A percentile compares a stretch with the other conserved stretches of the same genome.
Conservation (phyloP, 768 basidiomycete species). For the Trametes gibbosa region DNA sequence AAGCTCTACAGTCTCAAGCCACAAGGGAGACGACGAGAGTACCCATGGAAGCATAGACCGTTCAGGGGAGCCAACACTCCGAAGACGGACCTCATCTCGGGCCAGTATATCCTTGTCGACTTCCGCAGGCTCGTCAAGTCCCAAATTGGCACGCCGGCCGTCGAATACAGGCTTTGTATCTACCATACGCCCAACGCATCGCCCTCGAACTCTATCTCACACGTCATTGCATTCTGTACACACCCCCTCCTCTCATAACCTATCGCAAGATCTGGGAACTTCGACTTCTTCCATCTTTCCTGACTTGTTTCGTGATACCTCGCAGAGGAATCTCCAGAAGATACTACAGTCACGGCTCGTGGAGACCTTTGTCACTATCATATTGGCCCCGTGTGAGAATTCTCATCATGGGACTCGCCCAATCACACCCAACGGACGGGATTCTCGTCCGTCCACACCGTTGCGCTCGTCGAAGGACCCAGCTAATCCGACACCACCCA, state of each 20-base stretch:
- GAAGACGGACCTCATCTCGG: slow-evolving; percentile 47
- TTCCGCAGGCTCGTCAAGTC: slow-evolving; percentile 23
- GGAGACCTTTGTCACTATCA: slow-evolving; percentile 70
- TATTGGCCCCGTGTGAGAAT: slow-evolving; percentile 32
- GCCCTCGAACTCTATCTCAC: slow-evolving; percentile 49
- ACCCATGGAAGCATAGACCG: not conserved
- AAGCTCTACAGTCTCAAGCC: slow-evolving; percentile 51
- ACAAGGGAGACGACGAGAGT: slow-evolving; percentile 44
- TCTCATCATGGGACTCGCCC: not conserved
- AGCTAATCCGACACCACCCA: slow-evolving; percentile 1
- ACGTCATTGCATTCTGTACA: slow-evolving; percentile 42
- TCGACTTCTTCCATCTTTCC: slow-evolving; percentile 25
- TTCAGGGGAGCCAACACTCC: slow-evolving; percentile 34
- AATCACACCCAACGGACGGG: not conserved
- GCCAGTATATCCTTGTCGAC: slow-evolving; percentile 28
- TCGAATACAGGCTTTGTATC: not conserved
- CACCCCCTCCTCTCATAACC: not conserved
- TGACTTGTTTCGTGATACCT: slow-evolving; percentile 52
- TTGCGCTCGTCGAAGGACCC: slow-evolving; percentile 2
- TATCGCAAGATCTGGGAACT: slow-evolving; percentile 2
- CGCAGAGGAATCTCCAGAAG: slow-evolving; percentile 67
- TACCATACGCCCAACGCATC: slow-evolving; percentile 16
- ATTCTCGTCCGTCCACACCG: slow-evolving; percentile 8
- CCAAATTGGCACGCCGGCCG: slow-evolving; percentile 14
- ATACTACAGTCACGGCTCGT: slow-evolving; percentile 71